Evolutionary conservation across 176 grass and related monocot species (phyloP), one percentile per base, ranked within the genome.

Genomic region (Oryza brachyantha): DNA sequence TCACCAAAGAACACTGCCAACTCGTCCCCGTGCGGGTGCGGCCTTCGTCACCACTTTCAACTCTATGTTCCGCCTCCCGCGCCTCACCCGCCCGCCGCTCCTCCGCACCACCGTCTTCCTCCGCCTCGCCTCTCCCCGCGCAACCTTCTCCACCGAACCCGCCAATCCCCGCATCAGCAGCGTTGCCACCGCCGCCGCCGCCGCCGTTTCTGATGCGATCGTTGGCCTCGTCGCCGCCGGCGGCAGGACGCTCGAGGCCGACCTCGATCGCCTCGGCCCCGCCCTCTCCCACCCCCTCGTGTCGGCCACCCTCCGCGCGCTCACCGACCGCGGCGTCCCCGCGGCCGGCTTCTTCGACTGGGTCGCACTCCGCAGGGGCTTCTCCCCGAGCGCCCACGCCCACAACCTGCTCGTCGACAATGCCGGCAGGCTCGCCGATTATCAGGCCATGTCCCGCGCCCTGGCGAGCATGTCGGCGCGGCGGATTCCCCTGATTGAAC

Each of bases 381-480:
- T 85, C 59, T 10, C 37, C 14, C 87, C 80, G 7, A 83, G 70
- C 80, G 69, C 95, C 19, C 72, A 79, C 29, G 79, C 79, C 13
- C 87, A 90, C 73, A 90, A 92, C 87, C 83, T 82, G 83, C 70
- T 97, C 70, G 76, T 97, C 57, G 68, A 88, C 29, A 98, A 98
- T 50, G 73, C 91, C 31, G 87, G 92, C 34, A 82, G 74, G 38
- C 71, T 90, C 37, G 65, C 57, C 34, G 87, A 97, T 81, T 89
- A 82, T 58, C 73, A 28, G 25, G 80, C 80, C n/a, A 92, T 97
- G 92, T 43, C 69, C 67, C 63, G 77, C 45, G 62, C 91, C 28
- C 80, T 98, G 25, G 78, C 48, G 26, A 66, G 60, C 73, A 81
- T 92, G 28, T 88, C 89, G 3, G 46, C 66, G 9, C 77, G 55